These are phyloP conservation scores for Xylona heveae DNA, from an alignment of 495 filamentous ascomycete genomes.

Conservation along the genomic window DNA sequence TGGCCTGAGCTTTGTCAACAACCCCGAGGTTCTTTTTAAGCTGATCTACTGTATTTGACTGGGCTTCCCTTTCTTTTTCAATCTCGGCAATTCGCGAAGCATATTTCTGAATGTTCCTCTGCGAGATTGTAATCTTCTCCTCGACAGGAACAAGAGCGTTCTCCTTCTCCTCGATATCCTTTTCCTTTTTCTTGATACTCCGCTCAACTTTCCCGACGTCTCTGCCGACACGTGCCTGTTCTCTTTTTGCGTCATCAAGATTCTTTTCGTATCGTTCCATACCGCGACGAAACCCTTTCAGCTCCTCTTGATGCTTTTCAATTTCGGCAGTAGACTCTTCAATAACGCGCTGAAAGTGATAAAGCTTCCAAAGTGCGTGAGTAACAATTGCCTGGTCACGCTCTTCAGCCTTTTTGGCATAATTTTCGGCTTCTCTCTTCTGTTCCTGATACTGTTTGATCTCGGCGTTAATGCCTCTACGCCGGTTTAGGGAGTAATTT, in stretches of 20 bases:
- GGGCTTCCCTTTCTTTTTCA: slow-evolving; percentile 49
- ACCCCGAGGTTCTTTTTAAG: slow-evolving; percentile 55
- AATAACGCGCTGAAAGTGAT: slow-evolving; percentile 83
- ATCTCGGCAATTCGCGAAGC: slow-evolving; percentile 46
- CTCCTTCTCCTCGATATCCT: slow-evolving; percentile 68
- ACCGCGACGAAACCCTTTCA: slow-evolving; percentile 78
- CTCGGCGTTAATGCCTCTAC: slow-evolving; percentile 89
- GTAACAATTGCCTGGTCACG: slow-evolving; percentile 82
- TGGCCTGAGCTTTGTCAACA: slow-evolving; percentile 78
- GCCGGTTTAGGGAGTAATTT: slow-evolving; percentile 63
- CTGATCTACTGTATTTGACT: slow-evolving; percentile 41
- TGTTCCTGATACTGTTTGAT: slow-evolving; percentile 95
- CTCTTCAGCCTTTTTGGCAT: slow-evolving; percentile 69
- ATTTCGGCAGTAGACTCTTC: slow-evolving; percentile 82
- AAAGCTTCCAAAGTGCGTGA: slow-evolving; percentile 92
- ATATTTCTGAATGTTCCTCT: slow-evolving; percentile 41
- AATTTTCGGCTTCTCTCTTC: slow-evolving; percentile 88
- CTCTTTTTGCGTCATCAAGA: slow-evolving; percentile 70
- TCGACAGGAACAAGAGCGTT: slow-evolving; percentile 74
- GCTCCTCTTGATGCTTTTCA: slow-evolving; percentile 81
- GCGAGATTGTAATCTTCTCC: slow-evolving; percentile 77
- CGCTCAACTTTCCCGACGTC: slow-evolving; percentile 68
- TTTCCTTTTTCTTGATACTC: slow-evolving; percentile 65
- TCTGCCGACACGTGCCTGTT: slow-evolving; percentile 56
- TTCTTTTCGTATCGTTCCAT: slow-evolving; percentile 68